A percentile compares a stretch with the other conserved stretches of the same genome.
Evolutionary conservation across 176 grass and related monocot species (phyloP).

Genomic region (Hordeum vulgare): MorexV3_pseudomolecules_assembly NC_058523.1:62164447-62164946

Average conservation of each 20-base stretch:
- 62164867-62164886: neutral
- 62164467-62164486: neutral
- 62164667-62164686: slow-evolving; percentile 40
- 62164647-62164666: slow-evolving; percentile 39
- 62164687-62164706: slow-evolving; percentile 41
- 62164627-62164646: slow-evolving; percentile 39
- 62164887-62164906: neutral
- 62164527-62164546: neutral
- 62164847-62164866: neutral
- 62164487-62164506: neutral
- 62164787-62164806: slow-evolving; percentile 35
- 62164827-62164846: neutral
- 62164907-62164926: slow-evolving; percentile 44
- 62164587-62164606: slow-evolving; percentile 46
- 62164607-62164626: slow-evolving; percentile 47
- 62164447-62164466: neutral
- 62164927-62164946: slow-evolving; percentile 22
- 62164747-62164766: slow-evolving; percentile 49
- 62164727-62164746: slow-evolving; percentile 22
- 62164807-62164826: slow-evolving; percentile 41
- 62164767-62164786: slow-evolving; percentile 33
- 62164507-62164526: neutral
- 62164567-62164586: slow-evolving; percentile 54
- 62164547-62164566: slow-evolving; percentile 48
- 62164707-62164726: slow-evolving; percentile 38